Conservation (phyloP, 768 basidiomycete genomes). For the Tylopilus sp. region DNA sequence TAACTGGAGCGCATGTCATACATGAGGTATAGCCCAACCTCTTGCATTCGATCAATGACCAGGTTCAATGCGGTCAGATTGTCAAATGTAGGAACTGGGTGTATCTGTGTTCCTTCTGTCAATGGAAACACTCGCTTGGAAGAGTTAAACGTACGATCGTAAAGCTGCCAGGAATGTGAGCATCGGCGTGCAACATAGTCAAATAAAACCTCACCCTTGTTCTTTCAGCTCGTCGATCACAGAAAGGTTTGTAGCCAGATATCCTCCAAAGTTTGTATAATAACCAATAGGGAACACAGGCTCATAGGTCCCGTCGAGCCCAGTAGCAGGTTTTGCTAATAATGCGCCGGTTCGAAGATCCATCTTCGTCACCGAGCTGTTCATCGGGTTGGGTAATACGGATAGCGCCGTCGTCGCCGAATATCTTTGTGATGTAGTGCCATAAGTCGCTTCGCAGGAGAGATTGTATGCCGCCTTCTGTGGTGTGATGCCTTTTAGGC, state of each 20-base stretch:
- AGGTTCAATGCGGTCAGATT: conserved; percentile 54
- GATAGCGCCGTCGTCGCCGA: conserved; percentile 42
- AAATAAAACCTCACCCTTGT: conserved; percentile 22
- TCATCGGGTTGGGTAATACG: conserved; percentile 46
- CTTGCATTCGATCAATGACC: conserved; percentile 69
- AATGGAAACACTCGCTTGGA: not conserved
- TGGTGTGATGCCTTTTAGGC: conserved; percentile 43
- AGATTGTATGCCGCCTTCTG: conserved; percentile 32
- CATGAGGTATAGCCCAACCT: conserved; percentile 69
- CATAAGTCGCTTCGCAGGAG: conserved; percentile 26
- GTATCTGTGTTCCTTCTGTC: conserved; percentile 41
- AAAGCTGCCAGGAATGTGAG: conserved; percentile 9
- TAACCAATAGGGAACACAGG: conserved; percentile 48
- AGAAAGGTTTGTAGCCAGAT: conserved; percentile 19
- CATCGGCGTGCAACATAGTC: not conserved
- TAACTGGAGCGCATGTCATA: conserved; percentile 81
- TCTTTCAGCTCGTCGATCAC: conserved; percentile 31
- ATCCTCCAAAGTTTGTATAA: conserved; percentile 42
- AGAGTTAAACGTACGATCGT: conserved; percentile 31
- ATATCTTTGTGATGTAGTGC: conserved; percentile 42
- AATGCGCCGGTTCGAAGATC: conserved; percentile 57
- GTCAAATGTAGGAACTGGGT: conserved; percentile 65
- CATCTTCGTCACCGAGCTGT: conserved; percentile 61
- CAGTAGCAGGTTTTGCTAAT: conserved; percentile 48
- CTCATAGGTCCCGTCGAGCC: conserved; percentile 46